These are phyloP conservation scores for Chlamydomonas sphaeroides DNA, from an alignment of 139 green algal genomes.

Conservation along the genomic window DNA sequence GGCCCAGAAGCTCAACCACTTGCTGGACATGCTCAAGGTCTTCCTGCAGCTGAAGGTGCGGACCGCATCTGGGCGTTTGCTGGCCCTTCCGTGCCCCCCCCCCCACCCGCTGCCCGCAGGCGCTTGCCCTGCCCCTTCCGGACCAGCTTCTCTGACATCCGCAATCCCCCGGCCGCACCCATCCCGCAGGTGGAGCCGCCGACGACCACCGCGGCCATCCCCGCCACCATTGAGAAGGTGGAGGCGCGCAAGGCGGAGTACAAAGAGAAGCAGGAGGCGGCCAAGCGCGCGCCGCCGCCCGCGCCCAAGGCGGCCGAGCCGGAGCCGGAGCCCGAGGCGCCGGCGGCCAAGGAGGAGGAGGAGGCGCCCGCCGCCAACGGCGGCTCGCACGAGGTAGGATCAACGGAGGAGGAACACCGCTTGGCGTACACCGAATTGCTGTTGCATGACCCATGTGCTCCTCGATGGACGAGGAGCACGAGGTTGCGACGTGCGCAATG, in stretches of 20 bases:
- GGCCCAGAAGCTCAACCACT: conserved; percentile 58
- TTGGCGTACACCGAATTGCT: too few species aligned
- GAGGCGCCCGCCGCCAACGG: not conserved
- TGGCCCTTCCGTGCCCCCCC: too few species aligned
- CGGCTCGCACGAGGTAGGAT: not conserved
- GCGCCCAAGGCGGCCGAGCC: not conserved
- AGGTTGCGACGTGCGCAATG: too few species aligned
- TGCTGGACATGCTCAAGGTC: conserved; percentile 56
- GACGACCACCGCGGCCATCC: conserved; percentile 43
- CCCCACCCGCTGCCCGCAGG: too few species aligned
- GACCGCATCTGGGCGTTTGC: not conserved
- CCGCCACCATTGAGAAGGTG: conserved; percentile 56
- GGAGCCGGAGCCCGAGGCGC: not conserved
- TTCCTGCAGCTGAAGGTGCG: conserved; percentile 50
- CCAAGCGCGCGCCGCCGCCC: conserved; percentile 45
- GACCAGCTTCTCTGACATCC: too few species aligned
- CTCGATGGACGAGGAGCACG: too few species aligned
- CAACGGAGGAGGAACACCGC: too few species aligned
- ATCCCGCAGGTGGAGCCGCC: conserved; percentile 46
- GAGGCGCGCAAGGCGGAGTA: conserved; percentile 51
- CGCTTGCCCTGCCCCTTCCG: too few species aligned
- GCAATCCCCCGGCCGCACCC: not conserved
- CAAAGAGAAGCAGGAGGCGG: conserved; percentile 48
- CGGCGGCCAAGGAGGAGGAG: conserved; percentile 5
- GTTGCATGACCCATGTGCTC: too few species aligned